Conservation (phyloP, 345 rosid genomes). For the Isatis tinctoria region DNA sequence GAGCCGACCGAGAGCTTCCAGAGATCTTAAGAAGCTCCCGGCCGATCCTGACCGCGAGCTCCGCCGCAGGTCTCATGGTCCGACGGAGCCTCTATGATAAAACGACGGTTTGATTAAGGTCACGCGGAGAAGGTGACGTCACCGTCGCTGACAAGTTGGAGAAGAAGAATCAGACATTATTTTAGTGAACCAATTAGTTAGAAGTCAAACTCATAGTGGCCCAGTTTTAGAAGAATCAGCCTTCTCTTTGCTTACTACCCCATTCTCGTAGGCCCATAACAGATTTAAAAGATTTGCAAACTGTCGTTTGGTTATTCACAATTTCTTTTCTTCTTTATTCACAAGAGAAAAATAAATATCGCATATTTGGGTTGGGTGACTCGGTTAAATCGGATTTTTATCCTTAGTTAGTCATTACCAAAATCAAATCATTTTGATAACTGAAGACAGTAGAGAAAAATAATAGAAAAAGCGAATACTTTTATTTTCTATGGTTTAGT, state of each 20-base stretch:
- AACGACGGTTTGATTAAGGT: not conserved
- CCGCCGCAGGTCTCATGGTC: constrained; percentile 45
- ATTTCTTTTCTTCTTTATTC: too few species aligned
- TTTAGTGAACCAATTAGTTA: not conserved
- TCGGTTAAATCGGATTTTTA: not conserved
- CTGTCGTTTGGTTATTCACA: too few species aligned
- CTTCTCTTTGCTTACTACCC: not conserved
- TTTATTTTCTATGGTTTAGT: not conserved
- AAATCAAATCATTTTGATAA: not conserved
- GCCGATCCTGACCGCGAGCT: constrained; percentile 57
- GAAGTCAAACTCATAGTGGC: not conserved
- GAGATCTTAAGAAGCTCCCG: constrained; percentile 58
- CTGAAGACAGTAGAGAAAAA: not conserved
- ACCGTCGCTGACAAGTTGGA: not conserved
- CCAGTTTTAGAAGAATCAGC: not conserved
- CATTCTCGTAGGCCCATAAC: constrained; percentile 13
- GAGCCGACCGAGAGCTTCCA: constrained; percentile 34
- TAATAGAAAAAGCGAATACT: not conserved
- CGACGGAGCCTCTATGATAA: not conserved
- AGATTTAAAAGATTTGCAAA: not conserved
- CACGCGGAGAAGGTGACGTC: constrained; percentile 13
- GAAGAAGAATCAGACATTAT: not conserved
- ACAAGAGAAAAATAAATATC: not conserved
- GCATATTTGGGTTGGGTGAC: not conserved
- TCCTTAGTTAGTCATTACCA: not conserved